Percentiles rank a stretch among this genome's conserved stretches.
These are phyloP conservation scores for Vitis riparia DNA, from an alignment of 164 flowering plant genomes.

Conservation along the genomic window DNA sequence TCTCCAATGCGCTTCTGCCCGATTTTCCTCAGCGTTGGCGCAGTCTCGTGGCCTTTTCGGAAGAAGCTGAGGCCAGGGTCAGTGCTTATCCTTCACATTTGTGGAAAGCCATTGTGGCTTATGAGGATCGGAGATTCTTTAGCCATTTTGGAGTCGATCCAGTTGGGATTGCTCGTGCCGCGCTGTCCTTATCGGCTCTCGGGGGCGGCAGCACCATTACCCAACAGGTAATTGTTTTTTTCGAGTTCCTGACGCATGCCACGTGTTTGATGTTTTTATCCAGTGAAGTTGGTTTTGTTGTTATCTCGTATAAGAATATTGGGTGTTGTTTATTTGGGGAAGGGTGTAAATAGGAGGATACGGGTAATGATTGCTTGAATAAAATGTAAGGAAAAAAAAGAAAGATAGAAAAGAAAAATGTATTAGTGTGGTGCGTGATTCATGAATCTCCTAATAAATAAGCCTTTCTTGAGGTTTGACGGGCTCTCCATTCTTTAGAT, in stretches of 20 bases:
- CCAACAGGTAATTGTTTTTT: constrained; percentile 34
- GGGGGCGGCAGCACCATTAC: constrained; percentile 60
- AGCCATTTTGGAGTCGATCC: constrained; percentile 44
- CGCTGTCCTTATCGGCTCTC: constrained; percentile 29
- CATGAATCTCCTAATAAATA: constrained; percentile 7
- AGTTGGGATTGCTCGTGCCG: constrained; percentile 41
- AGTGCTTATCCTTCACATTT: constrained; percentile 33
- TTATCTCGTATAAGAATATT: not conserved
- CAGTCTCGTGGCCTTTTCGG: constrained; percentile 26
- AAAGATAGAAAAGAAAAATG: not conserved
- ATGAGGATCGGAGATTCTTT: constrained; percentile 47
- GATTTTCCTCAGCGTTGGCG: constrained; percentile 39
- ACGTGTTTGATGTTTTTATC: constrained; percentile 22
- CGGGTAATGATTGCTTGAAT: constrained; percentile 2
- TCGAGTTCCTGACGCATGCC: not conserved
- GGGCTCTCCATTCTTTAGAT: not conserved
- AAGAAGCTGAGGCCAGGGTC: constrained; percentile 24
- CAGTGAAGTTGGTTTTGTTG: constrained; percentile 4
- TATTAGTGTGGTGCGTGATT: not conserved
- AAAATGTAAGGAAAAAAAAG: not conserved
- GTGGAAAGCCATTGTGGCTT: constrained; percentile 42
- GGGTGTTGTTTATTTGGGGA: constrained; percentile 3
- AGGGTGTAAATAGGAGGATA: not conserved
- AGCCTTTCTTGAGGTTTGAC: constrained; percentile 14
- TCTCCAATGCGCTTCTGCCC: constrained; percentile 26